Conservation (phyloP, 176 grass and related monocot genomes). For the Musa itinerans region DNA sequence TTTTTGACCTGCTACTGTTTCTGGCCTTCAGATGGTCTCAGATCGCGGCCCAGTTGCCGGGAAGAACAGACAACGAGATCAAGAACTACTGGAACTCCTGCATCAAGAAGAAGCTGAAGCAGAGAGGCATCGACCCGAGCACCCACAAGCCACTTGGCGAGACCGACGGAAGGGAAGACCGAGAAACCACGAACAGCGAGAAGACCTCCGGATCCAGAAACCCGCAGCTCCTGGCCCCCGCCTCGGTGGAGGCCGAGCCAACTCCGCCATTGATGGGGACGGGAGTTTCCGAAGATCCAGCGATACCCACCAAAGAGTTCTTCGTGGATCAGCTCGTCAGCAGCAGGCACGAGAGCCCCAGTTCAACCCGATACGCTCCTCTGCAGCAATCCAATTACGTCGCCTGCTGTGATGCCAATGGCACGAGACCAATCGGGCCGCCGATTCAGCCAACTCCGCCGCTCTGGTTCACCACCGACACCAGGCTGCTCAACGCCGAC, state of each 20-base stretch:
- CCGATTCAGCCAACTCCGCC: background rate
- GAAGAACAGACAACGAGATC: slow-evolving; percentile 8
- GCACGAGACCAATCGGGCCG: background rate
- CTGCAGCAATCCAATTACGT: background rate
- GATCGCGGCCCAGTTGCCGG: slow-evolving; percentile 1
- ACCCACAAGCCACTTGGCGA: slow-evolving; percentile 2
- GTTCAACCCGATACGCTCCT: background rate
- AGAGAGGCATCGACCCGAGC: slow-evolving; percentile 1
- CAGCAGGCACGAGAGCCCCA: background rate
- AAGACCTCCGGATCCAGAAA: background rate
- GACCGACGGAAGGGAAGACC: background rate
- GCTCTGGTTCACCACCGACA: background rate
- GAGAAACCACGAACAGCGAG: background rate
- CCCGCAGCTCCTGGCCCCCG: background rate
- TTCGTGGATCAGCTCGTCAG: background rate
- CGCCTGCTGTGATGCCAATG: background rate
- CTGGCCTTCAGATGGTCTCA: background rate
- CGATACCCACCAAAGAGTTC: background rate
- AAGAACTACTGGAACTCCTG: slow-evolving; percentile 14
- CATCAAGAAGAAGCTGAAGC: slow-evolving; percentile 10
- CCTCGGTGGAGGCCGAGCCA: background rate
- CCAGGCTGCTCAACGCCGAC: background rate
- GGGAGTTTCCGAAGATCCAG: background rate
- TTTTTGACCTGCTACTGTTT: background rate
- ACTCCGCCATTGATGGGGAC: background rate